A percentile compares a stretch with the other conserved stretches of the same genome.
These are phyloP conservation scores for Calonectria hawksworthii DNA, from an alignment of 2,329 filamentous ascomycete genomes.

Conservation along the genomic window DNA sequence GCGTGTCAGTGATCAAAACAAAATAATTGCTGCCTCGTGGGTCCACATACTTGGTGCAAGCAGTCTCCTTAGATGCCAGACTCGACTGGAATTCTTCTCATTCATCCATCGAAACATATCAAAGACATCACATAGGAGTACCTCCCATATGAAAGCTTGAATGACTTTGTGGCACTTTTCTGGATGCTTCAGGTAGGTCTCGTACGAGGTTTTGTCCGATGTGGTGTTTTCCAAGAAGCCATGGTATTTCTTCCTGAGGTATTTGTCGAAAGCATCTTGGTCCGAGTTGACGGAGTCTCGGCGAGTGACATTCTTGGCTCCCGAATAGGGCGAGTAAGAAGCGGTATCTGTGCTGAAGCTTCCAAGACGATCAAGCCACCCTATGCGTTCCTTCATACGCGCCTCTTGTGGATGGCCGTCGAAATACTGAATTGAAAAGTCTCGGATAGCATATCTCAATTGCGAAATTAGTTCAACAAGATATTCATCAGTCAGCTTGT, in stretches of 20 bases:
- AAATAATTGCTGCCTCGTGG: background rate
- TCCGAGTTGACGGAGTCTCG: background rate
- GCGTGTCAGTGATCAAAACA: background rate
- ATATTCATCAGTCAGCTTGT: conserved; percentile 6
- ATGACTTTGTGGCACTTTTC: background rate
- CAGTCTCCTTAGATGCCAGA: background rate
- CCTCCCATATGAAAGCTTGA: conserved; percentile 6
- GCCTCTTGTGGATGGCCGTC: background rate
- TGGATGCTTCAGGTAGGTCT: background rate
- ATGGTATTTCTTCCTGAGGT: background rate
- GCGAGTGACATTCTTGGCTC: background rate
- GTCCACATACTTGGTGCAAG: background rate
- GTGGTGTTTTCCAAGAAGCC: background rate
- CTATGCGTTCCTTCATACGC: background rate
- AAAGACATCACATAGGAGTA: background rate
- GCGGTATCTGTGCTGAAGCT: background rate
- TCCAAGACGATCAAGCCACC: background rate
- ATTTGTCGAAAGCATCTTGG: background rate
- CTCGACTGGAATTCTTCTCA: background rate
- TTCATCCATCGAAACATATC: conserved; percentile 1
- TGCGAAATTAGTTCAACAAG: background rate
- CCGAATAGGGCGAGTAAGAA: background rate
- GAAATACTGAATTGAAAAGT: conserved; percentile 3
- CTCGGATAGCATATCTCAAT: background rate
- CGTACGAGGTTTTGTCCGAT: background rate